A percentile compares a stretch with the other conserved stretches of the same genome.
These are phyloP conservation scores for Wallacemonas sp. DNA, from an alignment of 208 protist genomes.

Conservation along the genomic window DNA sequence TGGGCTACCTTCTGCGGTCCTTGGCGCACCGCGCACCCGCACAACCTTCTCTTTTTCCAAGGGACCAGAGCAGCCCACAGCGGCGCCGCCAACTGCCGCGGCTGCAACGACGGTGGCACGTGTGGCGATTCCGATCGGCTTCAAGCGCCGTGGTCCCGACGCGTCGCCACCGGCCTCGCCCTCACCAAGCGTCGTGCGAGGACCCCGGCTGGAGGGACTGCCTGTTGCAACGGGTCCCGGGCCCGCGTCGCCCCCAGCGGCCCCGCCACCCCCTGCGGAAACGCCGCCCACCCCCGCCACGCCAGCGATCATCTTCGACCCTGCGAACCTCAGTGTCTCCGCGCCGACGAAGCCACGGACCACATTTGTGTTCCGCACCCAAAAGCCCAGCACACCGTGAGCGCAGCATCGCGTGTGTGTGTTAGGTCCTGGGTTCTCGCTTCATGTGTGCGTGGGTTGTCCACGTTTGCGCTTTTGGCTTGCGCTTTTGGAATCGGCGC, in stretches of 20 bases:
- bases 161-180: not conserved
- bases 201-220: not conserved
- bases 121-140: not conserved
- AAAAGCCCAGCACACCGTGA: conserved; percentile 5
- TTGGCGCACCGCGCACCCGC: not conserved
- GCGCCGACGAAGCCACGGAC: not conserved
- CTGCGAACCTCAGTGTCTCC: not conserved
- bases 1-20: too few relatives aligned
- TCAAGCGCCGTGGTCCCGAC: not conserved
- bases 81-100: not conserved
- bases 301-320: conserved; percentile 3
- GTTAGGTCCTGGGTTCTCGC: conserved; percentile 2
- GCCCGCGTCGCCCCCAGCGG: not conserved
- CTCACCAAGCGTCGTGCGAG: not conserved
- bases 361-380: conserved; percentile 1
- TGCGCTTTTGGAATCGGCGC: too few relatives aligned
- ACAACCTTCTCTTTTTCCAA: conserved; percentile 6
- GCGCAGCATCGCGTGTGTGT: conserved; percentile 3
- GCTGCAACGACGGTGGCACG: not conserved
- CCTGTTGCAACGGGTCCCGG: too few relatives aligned
- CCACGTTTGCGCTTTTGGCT: too few relatives aligned
- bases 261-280: not conserved
- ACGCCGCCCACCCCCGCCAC: not conserved
- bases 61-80: not conserved
- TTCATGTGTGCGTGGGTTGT: not conserved